Evolutionary conservation across 352 stramenopile genomes (phyloP).

Genomic region (Pythium apleroticum): DNA sequence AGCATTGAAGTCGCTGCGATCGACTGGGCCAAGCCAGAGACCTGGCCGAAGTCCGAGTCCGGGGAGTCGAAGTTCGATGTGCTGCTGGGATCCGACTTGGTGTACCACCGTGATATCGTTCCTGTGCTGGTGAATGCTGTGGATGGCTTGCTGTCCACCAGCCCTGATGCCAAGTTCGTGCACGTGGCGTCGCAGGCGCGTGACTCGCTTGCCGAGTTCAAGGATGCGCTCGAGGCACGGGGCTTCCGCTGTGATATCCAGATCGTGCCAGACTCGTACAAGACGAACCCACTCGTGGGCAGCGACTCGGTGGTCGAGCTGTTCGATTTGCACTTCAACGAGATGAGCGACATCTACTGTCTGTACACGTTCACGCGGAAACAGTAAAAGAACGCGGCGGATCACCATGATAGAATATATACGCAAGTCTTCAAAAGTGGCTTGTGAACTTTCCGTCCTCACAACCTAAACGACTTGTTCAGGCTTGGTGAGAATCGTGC

Average conservation of each 20-base stretch:
- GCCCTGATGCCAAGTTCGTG: constrained; percentile 57
- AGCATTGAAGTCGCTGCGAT: constrained; percentile 67
- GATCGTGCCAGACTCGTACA: constrained; percentile 79
- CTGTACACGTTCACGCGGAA: constrained; percentile 80
- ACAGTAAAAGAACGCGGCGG: constrained; percentile 15
- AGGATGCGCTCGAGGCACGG: constrained; percentile 65
- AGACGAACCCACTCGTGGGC: constrained; percentile 80
- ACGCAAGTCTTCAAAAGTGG: constrained; percentile 12
- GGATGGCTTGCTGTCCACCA: constrained; percentile 52
- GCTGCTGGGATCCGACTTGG: constrained; percentile 80
- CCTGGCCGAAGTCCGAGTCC: constrained; percentile 47
- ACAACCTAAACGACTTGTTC: not conserved
- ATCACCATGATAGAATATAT: constrained; percentile 7
- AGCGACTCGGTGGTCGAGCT: constrained; percentile 63
- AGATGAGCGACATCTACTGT: constrained; percentile 89
- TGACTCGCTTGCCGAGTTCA: constrained; percentile 83
- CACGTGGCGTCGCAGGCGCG: constrained; percentile 80
- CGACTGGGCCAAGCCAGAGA: constrained; percentile 78
- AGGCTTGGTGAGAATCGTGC: not conserved
- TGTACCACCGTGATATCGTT: constrained; percentile 86
- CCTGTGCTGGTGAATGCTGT: constrained; percentile 77
- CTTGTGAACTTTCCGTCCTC: not conserved
- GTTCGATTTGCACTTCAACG: constrained; percentile 88
- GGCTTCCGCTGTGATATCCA: constrained; percentile 65
- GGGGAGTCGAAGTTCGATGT: constrained; percentile 56